Conservation (phyloP, 345 rosid genomes). For the Pelargonium nanum region DNA sequence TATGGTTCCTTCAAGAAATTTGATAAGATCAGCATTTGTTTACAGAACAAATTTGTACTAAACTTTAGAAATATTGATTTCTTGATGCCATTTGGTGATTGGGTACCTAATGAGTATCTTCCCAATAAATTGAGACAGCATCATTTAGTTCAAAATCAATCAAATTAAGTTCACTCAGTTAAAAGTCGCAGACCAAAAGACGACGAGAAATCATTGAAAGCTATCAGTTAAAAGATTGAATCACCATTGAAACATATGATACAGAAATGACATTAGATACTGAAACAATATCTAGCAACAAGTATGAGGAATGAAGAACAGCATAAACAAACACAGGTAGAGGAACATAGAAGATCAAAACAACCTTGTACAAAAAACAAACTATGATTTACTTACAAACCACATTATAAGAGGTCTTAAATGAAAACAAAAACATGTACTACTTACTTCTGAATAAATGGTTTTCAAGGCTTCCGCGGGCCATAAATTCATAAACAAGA, state of each 20-base stretch:
- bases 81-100: not conserved
- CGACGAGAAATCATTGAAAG: not conserved
- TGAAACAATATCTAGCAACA: too few species aligned
- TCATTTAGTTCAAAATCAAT: too few species aligned
- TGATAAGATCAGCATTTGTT: constrained; percentile 14
- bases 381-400: too few species aligned
- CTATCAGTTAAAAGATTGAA: too few species aligned
- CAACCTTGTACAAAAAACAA: too few species aligned
- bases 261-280: too few species aligned
- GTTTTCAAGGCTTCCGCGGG: constrained; percentile 95
- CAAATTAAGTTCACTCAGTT: not conserved
- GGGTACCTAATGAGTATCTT: not conserved
- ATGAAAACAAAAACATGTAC: not conserved
- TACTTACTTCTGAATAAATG: constrained; percentile 92
- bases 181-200: not conserved
- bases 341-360: too few species aligned
- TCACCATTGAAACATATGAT: too few species aligned
- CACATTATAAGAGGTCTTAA: too few species aligned
- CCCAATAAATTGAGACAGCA: not conserved
- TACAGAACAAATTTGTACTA: not conserved
- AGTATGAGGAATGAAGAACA: too few species aligned
- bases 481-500: constrained; percentile 93
- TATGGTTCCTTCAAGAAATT: constrained; percentile 46
- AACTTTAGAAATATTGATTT: not conserved
- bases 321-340: too few species aligned